Percentiles rank a stretch among this genome's conserved stretches.
These are phyloP conservation scores for Tylopilus sp. DNA, from an alignment of 1,284 basidiomycete genomes.

Conservation along the genomic window DNA sequence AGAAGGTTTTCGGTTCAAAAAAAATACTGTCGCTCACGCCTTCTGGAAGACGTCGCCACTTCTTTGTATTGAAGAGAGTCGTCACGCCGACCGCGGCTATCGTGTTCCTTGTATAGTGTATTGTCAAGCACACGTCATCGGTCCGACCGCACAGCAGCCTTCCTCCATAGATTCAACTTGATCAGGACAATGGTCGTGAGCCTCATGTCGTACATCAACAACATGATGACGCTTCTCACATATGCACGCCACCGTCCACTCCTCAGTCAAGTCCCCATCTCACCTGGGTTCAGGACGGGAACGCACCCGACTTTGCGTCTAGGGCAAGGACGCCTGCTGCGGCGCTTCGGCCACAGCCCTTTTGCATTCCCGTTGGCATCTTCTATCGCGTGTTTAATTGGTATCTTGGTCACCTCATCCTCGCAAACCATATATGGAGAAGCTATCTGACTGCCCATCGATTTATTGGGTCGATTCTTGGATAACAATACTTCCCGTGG, in stretches of 20 bases:
- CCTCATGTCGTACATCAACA: conserved; percentile 75
- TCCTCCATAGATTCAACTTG: conserved; percentile 60
- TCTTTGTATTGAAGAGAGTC: conserved; percentile 78
- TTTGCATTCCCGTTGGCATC: conserved; percentile 73
- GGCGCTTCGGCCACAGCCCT: conserved; percentile 67
- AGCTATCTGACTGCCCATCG: conserved; percentile 77
- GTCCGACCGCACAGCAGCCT: conserved; percentile 71
- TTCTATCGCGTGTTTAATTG: conserved; percentile 75
- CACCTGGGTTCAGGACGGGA: conserved; percentile 38
- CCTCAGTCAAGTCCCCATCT: conserved; percentile 12
- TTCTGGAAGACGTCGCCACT: conserved; percentile 52
- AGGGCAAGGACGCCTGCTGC: conserved; percentile 64
- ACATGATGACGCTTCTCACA: conserved; percentile 73
- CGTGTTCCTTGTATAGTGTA: conserved; percentile 77
- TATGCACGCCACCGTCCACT: conserved; percentile 31
- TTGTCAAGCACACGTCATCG: conserved; percentile 74
- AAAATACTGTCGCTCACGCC: conserved; percentile 7
- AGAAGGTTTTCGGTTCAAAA: conserved; percentile 14
- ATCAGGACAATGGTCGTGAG: conserved; percentile 78
- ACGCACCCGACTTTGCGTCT: conserved; percentile 76
- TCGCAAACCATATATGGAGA: conserved; percentile 74
- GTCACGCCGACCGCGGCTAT: conserved; percentile 70
- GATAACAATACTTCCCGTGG: conserved; percentile 58
- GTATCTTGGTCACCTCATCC: conserved; percentile 78
- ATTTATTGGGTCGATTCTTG: conserved; percentile 65